These are phyloP conservation scores for Scorias spongiosa DNA, from an alignment of 2,329 filamentous ascomycete species.

Conservation along the genomic window DNA sequence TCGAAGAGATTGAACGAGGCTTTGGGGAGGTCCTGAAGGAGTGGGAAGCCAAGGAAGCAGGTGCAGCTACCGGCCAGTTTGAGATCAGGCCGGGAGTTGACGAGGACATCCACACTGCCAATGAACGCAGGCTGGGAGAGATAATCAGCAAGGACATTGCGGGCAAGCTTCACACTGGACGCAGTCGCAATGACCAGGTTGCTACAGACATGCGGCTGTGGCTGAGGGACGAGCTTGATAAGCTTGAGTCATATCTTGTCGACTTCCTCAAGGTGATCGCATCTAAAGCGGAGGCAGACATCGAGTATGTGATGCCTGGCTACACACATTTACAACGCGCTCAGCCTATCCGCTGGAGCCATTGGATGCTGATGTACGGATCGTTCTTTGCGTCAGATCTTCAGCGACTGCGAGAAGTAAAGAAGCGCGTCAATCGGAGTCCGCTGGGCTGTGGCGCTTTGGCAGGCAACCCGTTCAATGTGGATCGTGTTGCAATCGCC, in stretches of 20 bases:
- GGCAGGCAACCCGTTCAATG: constrained; percentile 67
- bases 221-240: constrained; percentile 59
- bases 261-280: constrained; percentile 56
- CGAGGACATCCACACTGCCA: constrained; percentile 41
- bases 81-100: constrained; percentile 32
- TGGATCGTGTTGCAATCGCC: constrained; percentile 66
- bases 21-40: constrained; percentile 42
- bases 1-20: constrained; percentile 57
- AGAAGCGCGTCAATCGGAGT: constrained; percentile 54
- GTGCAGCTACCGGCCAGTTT: constrained; percentile 23
- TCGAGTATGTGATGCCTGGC: constrained; percentile 68
- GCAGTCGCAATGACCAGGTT: constrained; percentile 81
- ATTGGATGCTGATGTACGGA: constrained; percentile 66
- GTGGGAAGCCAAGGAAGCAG: constrained; percentile 20
- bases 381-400: constrained; percentile 59
- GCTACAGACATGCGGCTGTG: constrained; percentile 83
- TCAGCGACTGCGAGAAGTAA: constrained; percentile 58
- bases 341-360: constrained; percentile 65
- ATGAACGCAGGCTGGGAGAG: constrained; percentile 48
- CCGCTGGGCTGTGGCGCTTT: constrained; percentile 65
- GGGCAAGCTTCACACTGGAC: constrained; percentile 77
- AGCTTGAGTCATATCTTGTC: constrained; percentile 53
- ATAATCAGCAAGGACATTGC: constrained; percentile 73
- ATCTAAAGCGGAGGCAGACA: constrained; percentile 55
- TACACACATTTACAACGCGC: constrained; percentile 81